These are phyloP conservation scores for Leucosporidium yakuticum DNA, from an alignment of 768 basidiomycete species.

Conservation along the genomic window DNA sequence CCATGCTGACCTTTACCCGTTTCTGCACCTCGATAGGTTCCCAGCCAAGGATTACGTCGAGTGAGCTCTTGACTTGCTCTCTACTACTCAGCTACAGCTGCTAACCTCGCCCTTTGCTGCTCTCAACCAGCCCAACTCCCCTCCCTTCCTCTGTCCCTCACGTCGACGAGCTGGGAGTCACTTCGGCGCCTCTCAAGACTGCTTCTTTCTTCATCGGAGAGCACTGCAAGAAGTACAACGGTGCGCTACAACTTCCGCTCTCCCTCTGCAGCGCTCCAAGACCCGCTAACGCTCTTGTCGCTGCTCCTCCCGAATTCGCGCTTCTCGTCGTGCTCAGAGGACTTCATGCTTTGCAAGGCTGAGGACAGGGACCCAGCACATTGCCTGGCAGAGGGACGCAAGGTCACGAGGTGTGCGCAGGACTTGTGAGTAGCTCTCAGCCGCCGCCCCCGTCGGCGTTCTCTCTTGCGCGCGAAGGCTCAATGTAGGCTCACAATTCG, in stretches of 20 bases:
- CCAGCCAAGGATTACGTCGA: slow-evolving; percentile 35
- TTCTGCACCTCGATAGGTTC: slow-evolving; percentile 15
- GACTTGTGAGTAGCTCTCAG: slow-evolving; percentile 59
- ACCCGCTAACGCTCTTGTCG: background rate
- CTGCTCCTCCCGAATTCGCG: background rate
- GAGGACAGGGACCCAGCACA: slow-evolving; percentile 84
- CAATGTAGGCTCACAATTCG: background rate
- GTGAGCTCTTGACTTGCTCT: slow-evolving; percentile 8
- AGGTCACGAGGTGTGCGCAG: slow-evolving; percentile 89
- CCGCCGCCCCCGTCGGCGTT: background rate
- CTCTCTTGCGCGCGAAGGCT: background rate
- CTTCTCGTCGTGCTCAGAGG: slow-evolving; percentile 51
- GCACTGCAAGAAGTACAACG: slow-evolving; percentile 93
- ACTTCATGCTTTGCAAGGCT: slow-evolving; percentile 95
- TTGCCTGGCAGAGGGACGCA: slow-evolving; percentile 90
- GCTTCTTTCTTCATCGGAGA: slow-evolving; percentile 96
- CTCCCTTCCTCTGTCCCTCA: slow-evolving; percentile 55
- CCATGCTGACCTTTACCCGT: background rate
- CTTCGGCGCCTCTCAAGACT: slow-evolving; percentile 89
- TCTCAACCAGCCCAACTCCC: slow-evolving; percentile 40
- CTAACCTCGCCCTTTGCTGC: background rate
- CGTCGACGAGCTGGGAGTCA: slow-evolving; percentile 79
- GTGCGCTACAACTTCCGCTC: slow-evolving; percentile 46
- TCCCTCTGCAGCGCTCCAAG: background rate
- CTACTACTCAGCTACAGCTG: background rate